These are phyloP conservation scores for Fusarium sororula DNA, from an alignment of 2,329 filamentous ascomycete genomes.

Conservation along the genomic window DNA sequence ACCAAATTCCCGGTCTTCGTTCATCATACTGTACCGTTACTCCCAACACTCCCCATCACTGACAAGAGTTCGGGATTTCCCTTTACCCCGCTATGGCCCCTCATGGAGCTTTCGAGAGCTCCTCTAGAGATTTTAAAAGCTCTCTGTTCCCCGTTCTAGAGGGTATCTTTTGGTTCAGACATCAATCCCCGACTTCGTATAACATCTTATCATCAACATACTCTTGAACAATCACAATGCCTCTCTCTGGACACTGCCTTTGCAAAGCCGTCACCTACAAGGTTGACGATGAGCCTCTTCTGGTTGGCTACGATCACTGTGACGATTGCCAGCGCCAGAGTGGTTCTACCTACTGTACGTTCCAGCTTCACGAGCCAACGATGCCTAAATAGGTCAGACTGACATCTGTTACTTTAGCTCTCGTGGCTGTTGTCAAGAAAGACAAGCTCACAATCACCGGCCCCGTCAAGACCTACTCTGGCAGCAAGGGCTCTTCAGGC, in stretches of 20 bases:
- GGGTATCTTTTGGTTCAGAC: not conserved
- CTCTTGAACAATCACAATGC: constrained; percentile 57
- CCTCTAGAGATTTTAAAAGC: constrained; percentile 20
- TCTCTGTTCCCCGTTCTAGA: not conserved
- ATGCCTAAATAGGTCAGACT: not conserved
- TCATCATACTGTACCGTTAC: constrained; percentile 22
- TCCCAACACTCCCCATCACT: constrained; percentile 22
- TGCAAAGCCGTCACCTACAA: constrained; percentile 78
- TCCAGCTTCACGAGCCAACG: not conserved
- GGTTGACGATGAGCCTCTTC: constrained; percentile 59
- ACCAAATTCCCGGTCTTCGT: constrained; percentile 27
- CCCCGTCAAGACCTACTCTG: constrained; percentile 71
- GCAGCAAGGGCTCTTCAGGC: constrained; percentile 65
- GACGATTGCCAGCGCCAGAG: constrained; percentile 77
- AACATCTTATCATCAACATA: constrained; percentile 2
- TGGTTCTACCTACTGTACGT: constrained; percentile 73
- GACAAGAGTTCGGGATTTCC: constrained; percentile 29
- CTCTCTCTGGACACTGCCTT: constrained; percentile 75
- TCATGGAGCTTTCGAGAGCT: constrained; percentile 38
- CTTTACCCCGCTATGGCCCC: constrained; percentile 43
- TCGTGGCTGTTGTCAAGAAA: constrained; percentile 73
- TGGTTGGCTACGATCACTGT: constrained; percentile 75
- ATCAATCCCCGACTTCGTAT: constrained; percentile 6
- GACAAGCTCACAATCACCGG: constrained; percentile 71
- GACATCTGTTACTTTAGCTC: constrained; percentile 54